Evolutionary conservation across 768 basidiomycete species (phyloP).

Genomic region (Amanita exitialis): DNA sequence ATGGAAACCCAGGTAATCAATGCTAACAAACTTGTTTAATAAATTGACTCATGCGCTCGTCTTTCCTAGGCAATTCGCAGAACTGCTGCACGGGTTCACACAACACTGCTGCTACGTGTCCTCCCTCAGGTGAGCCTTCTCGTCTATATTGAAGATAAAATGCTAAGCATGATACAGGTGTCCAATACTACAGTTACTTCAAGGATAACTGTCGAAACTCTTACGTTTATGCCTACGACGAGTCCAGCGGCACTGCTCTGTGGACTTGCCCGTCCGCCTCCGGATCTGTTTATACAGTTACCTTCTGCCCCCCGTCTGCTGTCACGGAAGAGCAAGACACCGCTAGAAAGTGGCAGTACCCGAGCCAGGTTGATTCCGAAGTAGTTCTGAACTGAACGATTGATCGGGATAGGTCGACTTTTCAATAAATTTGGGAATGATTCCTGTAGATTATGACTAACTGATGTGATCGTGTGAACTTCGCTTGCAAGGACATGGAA

Average conservation of each 20-base stretch:
- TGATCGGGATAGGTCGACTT: no score
- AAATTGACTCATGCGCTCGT: background rate
- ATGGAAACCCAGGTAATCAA: conserved; percentile 27
- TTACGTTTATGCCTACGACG: conserved; percentile 49
- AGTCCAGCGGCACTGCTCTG: conserved; percentile 38
- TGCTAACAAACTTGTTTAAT: background rate
- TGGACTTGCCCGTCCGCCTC: conserved; percentile 35
- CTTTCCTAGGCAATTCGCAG: conserved; percentile 36
- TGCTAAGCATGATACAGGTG: background rate
- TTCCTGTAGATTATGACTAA: no score
- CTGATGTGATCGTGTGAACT: no score
- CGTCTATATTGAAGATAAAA: background rate
- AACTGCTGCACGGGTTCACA: conserved; percentile 58
- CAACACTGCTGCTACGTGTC: conserved; percentile 45
- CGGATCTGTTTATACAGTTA: conserved; percentile 37
- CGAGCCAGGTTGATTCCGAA: no score
- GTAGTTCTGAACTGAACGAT: no score
- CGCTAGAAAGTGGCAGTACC: no score
- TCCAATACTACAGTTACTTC: conserved; percentile 28
- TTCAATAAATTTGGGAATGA: no score
- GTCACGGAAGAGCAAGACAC: no score
- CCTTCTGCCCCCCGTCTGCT: conserved; percentile 29
- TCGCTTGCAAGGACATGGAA: no score
- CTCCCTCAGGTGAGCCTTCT: conserved; percentile 24
- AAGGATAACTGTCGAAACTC: conserved; percentile 34